Base-by-base conservation (phyloP, 257 asterid species). In the Gentiana macrophylla region DNA sequence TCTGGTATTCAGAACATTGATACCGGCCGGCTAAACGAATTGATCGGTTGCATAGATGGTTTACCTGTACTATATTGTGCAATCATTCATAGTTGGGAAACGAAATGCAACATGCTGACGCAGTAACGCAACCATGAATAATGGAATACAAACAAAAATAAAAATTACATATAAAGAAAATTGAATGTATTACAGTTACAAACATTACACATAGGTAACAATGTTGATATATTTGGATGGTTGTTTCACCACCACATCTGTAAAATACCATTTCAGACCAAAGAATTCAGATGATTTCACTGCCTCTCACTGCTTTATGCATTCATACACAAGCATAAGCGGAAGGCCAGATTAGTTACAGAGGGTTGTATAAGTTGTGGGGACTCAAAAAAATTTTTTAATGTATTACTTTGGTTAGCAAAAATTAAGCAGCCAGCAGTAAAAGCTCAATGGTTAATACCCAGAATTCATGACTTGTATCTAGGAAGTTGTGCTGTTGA, bases 371-470 rank as follows among this genome's bases (percentile, higher is more conserved):
- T 47, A 52, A 54, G 65, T 58, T 37, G 62, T 46, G 47, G 47
- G 24, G 24, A 24, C 24, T 38, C 62, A 55, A 52, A 52, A 67
- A 63, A 37, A 12, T 73, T 41, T 7, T 41, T 24, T 24, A 24
- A 24, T 24, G 24, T 24, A 24, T 24, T 62, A 66, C 59, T 61
- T 41, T 66, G 55, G 68, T 65, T 50, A 41, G 61, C 63, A 57
- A 56, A 68, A 65, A 44, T 34, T 52, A 61, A 12, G 77, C 77
- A 78, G 74, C 67, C 57, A 67, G 70, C 24, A 24, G 70, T 65
- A 66, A 54, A 24, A 24, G 24, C 24, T 24, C 50, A 55, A 54
- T 12, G 59, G 56, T 53, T 33, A 49, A 43, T 24, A 50, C 63
- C 59, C 24, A 2, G 43, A 50, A 53, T 10, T 34, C 6, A 50